These are phyloP conservation scores for Gnetum montanum DNA, from an alignment of 75 land plant genomes.

Conservation along the genomic window DNA sequence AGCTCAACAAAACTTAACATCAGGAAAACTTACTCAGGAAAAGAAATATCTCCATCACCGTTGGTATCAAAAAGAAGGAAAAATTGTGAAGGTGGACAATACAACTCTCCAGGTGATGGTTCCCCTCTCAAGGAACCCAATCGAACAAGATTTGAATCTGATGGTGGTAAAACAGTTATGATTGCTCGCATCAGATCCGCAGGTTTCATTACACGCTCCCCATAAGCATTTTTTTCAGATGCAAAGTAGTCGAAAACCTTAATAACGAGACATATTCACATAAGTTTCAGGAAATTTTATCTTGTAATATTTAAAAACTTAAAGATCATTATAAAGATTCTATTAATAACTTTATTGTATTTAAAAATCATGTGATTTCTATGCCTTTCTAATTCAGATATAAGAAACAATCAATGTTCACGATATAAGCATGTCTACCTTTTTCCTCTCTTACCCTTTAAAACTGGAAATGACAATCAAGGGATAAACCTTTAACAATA, in stretches of 20 bases:
- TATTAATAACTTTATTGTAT: too few species aligned
- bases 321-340: neutral
- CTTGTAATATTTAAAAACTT: neutral
- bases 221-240: conserved; percentile 35
- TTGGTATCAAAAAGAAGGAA: conserved; percentile 89
- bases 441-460: too few species aligned
- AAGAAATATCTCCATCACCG: conserved; percentile 85
- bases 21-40: conserved; percentile 62
- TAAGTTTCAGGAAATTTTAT: neutral
- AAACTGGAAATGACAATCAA: neutral
- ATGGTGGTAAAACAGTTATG: conserved; percentile 93
- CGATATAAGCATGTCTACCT: neutral
- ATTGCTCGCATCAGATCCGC: conserved; percentile 88
- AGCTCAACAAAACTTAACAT: neutral
- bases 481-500: neutral
- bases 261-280: neutral
- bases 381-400: too few species aligned
- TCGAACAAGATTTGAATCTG: conserved; percentile 62
- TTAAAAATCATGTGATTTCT: too few species aligned
- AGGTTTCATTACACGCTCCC: conserved; percentile 68
- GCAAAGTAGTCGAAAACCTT: conserved; percentile 97
- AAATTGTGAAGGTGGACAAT: conserved; percentile 65
- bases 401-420: neutral
- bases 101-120: conserved; percentile 52
- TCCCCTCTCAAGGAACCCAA: conserved; percentile 77